Conservation (phyloP, 345 rosid species). For the Brassica carinata region DNA sequence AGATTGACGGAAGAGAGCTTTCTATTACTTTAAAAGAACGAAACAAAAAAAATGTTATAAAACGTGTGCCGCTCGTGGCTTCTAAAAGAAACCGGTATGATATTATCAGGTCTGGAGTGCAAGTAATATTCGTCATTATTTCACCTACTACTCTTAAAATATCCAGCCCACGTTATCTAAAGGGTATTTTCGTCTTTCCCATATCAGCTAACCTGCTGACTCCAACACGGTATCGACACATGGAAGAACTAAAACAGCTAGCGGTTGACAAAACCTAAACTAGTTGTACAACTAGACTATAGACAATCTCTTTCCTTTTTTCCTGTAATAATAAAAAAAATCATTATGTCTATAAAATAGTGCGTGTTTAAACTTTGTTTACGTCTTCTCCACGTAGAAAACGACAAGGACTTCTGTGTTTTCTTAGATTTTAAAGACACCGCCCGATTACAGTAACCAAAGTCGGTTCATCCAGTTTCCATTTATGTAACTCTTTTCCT, state of each 20-base stretch:
- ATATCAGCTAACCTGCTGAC: not conserved
- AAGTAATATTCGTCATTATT: conserved; percentile 8
- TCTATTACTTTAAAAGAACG: not conserved
- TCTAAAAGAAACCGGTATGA: not conserved
- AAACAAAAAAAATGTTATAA: not conserved
- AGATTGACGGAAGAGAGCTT: not conserved
- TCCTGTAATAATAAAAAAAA: not conserved
- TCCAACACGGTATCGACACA: conserved; percentile 34
- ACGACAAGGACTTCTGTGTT: not conserved
- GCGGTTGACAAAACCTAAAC: conserved; percentile 27
- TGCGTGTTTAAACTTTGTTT: conserved; percentile 14
- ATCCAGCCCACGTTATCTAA: conserved; percentile 5
- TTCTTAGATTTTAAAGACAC: conserved; percentile 3
- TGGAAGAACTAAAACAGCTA: conserved; percentile 16
- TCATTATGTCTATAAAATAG: not conserved
- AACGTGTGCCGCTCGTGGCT: conserved; percentile 30
- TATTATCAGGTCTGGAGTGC: not conserved
- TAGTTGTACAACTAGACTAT: not conserved
- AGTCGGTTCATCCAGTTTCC: conserved; percentile 37
- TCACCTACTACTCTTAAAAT: not conserved
- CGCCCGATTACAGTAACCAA: conserved; percentile 24
- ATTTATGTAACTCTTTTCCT: not conserved
- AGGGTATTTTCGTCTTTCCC: conserved; percentile 8
- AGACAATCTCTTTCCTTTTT: not conserved
- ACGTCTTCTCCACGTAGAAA: conserved; percentile 35